Evolutionary conservation across 2,329 filamentous ascomycete genomes (phyloP).

Genomic region (Sordariomycetes sp.): DNA sequence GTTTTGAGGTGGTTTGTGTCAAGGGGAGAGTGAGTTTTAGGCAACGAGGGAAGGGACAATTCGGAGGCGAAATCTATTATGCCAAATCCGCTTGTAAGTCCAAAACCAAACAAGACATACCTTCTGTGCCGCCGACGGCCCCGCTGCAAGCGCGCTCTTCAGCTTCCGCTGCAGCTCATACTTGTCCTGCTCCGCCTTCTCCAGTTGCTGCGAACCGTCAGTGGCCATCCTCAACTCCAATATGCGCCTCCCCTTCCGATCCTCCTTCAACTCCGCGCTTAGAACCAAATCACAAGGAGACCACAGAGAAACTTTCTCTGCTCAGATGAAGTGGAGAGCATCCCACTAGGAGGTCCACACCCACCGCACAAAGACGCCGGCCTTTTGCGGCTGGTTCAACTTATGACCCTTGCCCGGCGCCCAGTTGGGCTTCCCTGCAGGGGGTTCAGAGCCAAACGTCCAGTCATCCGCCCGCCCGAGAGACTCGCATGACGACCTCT

Average conservation of each 20-base stretch:
- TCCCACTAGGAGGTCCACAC: no score
- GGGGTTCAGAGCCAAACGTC: neutral
- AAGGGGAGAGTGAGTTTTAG: no score
- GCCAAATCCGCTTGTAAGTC: neutral
- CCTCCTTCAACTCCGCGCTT: neutral
- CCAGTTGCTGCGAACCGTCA: constrained; percentile 36
- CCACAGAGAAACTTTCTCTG: no score
- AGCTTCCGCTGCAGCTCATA: constrained; percentile 44
- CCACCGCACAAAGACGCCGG: neutral
- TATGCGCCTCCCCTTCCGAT: neutral
- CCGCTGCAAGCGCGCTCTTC: constrained; percentile 36
- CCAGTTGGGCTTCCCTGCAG: neutral
- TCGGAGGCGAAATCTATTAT: no score
- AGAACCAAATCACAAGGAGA: no score
- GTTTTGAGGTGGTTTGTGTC: no score
- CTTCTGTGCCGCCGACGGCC: constrained; percentile 38
- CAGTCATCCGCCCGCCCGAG: neutral
- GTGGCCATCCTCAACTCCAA: neutral
- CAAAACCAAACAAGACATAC: constrained; percentile 24
- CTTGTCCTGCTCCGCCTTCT: constrained; percentile 45
- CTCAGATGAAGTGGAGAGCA: no score
- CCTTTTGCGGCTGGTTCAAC: neutral
- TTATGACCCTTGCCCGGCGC: neutral
- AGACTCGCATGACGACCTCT: neutral
- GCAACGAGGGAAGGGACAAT: no score